These are phyloP conservation scores for Nothopassalora personata DNA, from an alignment of 2,329 filamentous ascomycete genomes.

Conservation along the genomic window DNA sequence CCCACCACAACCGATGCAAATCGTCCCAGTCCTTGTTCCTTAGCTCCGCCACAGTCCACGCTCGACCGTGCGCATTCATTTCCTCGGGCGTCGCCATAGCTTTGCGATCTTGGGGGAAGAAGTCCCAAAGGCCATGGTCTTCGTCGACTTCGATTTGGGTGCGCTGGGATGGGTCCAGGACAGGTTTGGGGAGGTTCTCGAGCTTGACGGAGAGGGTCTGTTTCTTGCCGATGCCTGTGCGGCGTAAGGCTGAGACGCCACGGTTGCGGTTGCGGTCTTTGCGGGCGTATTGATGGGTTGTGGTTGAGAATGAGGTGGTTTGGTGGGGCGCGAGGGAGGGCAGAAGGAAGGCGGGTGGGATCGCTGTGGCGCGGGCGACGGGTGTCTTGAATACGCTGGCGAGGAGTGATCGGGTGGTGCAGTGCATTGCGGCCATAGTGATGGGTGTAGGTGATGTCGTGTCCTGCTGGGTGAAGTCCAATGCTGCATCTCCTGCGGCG, in stretches of 20 bases:
- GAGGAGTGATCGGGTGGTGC: slow-evolving; percentile 19
- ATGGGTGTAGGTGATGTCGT: neutral
- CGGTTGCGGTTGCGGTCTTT: slow-evolving; percentile 75
- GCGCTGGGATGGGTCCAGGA: slow-evolving; percentile 53
- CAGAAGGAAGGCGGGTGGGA: slow-evolving; percentile 34
- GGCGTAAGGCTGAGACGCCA: slow-evolving; percentile 74
- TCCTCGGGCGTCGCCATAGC: slow-evolving; percentile 68
- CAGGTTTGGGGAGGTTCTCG: slow-evolving; percentile 67
- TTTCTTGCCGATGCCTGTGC: slow-evolving; percentile 57
- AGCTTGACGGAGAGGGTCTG: slow-evolving; percentile 65
- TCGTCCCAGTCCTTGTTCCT: slow-evolving; percentile 90
- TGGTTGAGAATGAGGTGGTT: slow-evolving; percentile 28
- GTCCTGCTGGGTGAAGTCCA: neutral
- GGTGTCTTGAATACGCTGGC: slow-evolving; percentile 15
- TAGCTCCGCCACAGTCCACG: slow-evolving; percentile 81
- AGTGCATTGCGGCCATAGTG: slow-evolving; percentile 17
- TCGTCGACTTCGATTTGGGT: slow-evolving; percentile 55
- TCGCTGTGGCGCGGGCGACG: slow-evolving; percentile 8
- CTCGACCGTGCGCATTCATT: slow-evolving; percentile 66
- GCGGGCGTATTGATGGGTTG: slow-evolving; percentile 22
- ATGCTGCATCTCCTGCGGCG: neutral
- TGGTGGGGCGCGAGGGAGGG: slow-evolving; percentile 28
- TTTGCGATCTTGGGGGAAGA: slow-evolving; percentile 70
- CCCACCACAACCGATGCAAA: slow-evolving; percentile 88
- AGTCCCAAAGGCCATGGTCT: slow-evolving; percentile 85